Percentiles rank a stretch among this genome's conserved stretches.
Conservation (phyloP, 345 rosid genomes). For the Eucalyptus pumila region DNA sequence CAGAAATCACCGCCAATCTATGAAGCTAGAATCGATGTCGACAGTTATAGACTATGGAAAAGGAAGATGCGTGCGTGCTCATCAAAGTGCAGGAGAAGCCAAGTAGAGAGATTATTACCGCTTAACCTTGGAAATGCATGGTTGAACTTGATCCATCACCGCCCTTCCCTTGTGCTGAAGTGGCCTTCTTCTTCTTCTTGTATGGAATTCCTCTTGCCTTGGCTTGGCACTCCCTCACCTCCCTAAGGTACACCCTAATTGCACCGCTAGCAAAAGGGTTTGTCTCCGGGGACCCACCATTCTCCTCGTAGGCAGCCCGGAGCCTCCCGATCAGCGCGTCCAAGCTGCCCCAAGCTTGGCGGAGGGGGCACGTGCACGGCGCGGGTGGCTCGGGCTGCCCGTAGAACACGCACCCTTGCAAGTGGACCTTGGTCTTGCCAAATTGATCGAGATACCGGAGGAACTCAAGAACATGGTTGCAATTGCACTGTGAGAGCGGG, state of each 20-base stretch:
- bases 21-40: not conserved
- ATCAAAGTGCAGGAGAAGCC: not conserved
- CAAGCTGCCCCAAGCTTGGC: conserved; percentile 97
- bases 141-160: conserved; percentile 28
- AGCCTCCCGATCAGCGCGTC: conserved; percentile 91
- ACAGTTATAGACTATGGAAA: not conserved
- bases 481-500: conserved; percentile 48
- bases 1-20: not conserved
- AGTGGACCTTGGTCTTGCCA: conserved; percentile 80
- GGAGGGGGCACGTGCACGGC: conserved; percentile 76
- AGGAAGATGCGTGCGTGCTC: not conserved
- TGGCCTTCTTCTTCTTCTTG: conserved; percentile 68
- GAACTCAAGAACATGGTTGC: conserved; percentile 62
- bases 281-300: conserved; percentile 70
- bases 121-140: conserved; percentile 10
- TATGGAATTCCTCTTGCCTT: conserved; percentile 85
- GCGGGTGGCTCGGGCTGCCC: conserved; percentile 96
- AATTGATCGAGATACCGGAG: conserved; percentile 71
- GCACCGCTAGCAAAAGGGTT: conserved; percentile 77
- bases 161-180: conserved; percentile 4
- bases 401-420: conserved; percentile 65
- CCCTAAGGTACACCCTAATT: conserved; percentile 69
- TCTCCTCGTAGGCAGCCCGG: conserved; percentile 91
- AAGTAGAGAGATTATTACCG: not conserved
- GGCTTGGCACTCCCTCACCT: conserved; percentile 82